Base-by-base conservation (phyloP, 768 basidiomycete species). In the Tephrocybe sp. region DNA sequence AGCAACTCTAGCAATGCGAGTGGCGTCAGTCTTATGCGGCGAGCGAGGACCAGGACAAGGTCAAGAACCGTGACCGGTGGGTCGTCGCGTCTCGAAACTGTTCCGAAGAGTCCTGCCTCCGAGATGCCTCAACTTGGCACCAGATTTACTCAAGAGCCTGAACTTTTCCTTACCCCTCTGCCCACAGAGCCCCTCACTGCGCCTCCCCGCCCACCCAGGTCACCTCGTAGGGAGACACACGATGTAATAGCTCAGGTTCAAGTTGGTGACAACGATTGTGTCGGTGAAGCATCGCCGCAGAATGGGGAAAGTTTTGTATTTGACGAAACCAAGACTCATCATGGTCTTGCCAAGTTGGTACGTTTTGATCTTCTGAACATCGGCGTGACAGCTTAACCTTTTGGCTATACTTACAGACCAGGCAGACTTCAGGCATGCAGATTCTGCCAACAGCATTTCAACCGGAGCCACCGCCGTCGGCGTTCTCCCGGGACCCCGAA, bases 41-140 rank as follows among this genome's bases (percentile, higher is more conserved):
- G 80, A 41, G 68, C 79, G n/a, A 68, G 78, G 53, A 77, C 74
- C 38, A 72, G 80, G 61, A 70, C 77, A 55, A 79, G 83, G 66
- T 81, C 80, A 45, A 73, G 65, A 62, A 81, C 83, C 20, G 67
- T 78, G 48, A 78, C 75, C 23, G 63, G 68, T 40, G 50, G 55
- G 47, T 57, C 60, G 15, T 55, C 65, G 40, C 53, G 56, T 48
- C 61, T 64, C 48, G 62, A 60, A 28, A 64, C 61, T 24, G 56
- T 43, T 48, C 48, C 65, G 56, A 57, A 52, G 45, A 61, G 53
- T 51, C 47, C 65, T 56, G 48, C 52, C 32, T 65, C 68, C 45
- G 70, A 72, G 54, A 60, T 72, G 33, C 66, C 73, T 24, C 71
- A 67, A 61, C 65, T 71, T 41, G 63, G 60, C 46, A 53, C 55